Conservation (phyloP, 805 yeast genomes). For the Myxozyma lipomycoides region DNA sequence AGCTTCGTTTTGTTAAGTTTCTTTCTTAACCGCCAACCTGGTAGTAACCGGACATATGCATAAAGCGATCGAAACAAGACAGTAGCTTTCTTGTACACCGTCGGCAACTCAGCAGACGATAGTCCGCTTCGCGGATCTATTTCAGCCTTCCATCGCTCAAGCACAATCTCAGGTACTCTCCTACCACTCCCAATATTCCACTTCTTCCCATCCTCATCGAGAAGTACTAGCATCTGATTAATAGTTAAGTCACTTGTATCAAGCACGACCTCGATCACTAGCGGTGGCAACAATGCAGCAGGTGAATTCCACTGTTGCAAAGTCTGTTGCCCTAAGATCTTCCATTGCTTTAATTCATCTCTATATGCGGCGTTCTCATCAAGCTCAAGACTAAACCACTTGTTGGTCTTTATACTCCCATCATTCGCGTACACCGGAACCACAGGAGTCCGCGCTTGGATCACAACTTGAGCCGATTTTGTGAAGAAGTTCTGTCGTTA, state of each 20-base stretch:
- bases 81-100: slow-evolving; percentile 69
- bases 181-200: slow-evolving; percentile 52
- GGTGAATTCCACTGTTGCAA: neutral
- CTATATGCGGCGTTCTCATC: slow-evolving; percentile 41
- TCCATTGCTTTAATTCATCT: slow-evolving; percentile 67
- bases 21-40: slow-evolving; percentile 59
- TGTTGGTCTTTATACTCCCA: slow-evolving; percentile 30
- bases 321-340: slow-evolving; percentile 31
- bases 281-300: slow-evolving; percentile 56
- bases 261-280: slow-evolving; percentile 78
- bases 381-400: slow-evolving; percentile 43
- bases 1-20: slow-evolving; percentile 42
- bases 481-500: slow-evolving; percentile 38
- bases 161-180: slow-evolving; percentile 63
- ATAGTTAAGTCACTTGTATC: slow-evolving; percentile 58
- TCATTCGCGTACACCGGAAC: slow-evolving; percentile 28
- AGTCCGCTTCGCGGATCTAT: slow-evolving; percentile 49
- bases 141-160: slow-evolving; percentile 91
- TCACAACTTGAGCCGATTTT: slow-evolving; percentile 40
- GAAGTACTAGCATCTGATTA: slow-evolving; percentile 56
- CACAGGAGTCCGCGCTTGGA: slow-evolving; percentile 34
- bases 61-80: slow-evolving; percentile 70
- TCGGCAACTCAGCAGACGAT: slow-evolving; percentile 51
- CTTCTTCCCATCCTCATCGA: slow-evolving; percentile 50
- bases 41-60: slow-evolving; percentile 63